These are phyloP conservation scores for Veloboletus limbatus DNA, from an alignment of 1,284 basidiomycete species.

Conservation along the genomic window DNA sequence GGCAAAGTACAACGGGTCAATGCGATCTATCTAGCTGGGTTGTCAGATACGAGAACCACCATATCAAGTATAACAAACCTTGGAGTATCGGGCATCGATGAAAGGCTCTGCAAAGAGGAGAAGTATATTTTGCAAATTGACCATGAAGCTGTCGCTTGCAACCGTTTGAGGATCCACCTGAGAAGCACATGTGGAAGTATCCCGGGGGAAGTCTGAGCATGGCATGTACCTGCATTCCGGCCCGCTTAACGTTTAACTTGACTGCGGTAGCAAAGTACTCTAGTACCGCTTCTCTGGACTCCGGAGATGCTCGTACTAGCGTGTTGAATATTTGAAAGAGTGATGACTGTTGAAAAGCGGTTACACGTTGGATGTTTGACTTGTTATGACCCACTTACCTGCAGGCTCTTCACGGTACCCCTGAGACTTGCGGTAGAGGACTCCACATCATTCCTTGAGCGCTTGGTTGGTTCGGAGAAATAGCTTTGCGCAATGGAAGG, in stretches of 20 bases:
- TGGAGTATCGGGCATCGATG: conserved; percentile 89
- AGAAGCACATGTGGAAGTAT: background rate
- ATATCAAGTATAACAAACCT: conserved; percentile 47
- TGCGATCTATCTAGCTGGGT: conserved; percentile 74
- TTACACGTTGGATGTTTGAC: conserved; percentile 4
- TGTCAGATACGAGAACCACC: conserved; percentile 12
- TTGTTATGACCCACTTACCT: conserved; percentile 45
- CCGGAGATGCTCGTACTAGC: conserved; percentile 80
- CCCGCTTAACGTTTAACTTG: conserved; percentile 79
- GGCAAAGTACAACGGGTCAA: conserved; percentile 83
- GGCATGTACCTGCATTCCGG: conserved; percentile 75
- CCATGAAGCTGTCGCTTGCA: conserved; percentile 90
- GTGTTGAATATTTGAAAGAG: conserved; percentile 90
- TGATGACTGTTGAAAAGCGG: conserved; percentile 47
- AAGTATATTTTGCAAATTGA: conserved; percentile 83
- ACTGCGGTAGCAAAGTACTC: conserved; percentile 78
- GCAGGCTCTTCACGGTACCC: conserved; percentile 76
- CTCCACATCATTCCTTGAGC: conserved; percentile 72
- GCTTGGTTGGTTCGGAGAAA: conserved; percentile 82
- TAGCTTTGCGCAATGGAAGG: conserved; percentile 75
- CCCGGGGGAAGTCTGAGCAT: background rate
- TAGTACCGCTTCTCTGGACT: conserved; percentile 82
- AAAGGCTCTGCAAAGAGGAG: conserved; percentile 94
- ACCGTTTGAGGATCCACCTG: conserved; percentile 85
- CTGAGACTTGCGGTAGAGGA: conserved; percentile 82